A percentile compares a stretch with the other conserved stretches of the same genome.
These are phyloP conservation scores for Scheffersomyces lignicola DNA, from an alignment of 1,139 yeast genomes.

Conservation along the genomic window DNA sequence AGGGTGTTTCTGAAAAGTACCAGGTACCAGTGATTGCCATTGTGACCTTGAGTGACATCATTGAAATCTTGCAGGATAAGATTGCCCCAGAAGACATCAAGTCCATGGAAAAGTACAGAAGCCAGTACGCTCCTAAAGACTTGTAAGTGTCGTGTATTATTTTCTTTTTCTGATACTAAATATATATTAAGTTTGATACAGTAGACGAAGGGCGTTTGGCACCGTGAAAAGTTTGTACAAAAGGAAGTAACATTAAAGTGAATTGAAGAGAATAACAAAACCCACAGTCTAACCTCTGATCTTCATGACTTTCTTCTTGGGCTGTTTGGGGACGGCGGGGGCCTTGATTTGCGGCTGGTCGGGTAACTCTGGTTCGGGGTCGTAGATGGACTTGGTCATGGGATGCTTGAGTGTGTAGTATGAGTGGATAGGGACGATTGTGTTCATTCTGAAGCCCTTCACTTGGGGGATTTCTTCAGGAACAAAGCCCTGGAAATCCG, in stretches of 20 bases:
- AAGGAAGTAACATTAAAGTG: not conserved
- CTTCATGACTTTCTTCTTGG: constrained; percentile 54
- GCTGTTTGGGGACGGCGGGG: constrained; percentile 46
- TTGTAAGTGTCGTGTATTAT: constrained; percentile 4
- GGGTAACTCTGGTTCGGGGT: constrained; percentile 48
- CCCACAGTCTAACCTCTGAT: constrained; percentile 39
- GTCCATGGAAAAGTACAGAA: constrained; percentile 61
- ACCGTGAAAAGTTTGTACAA: not conserved
- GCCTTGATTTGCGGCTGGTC: constrained; percentile 26
- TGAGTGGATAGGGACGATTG: constrained; percentile 82
- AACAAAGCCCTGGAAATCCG: constrained; percentile 53
- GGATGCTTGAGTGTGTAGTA: constrained; percentile 82
- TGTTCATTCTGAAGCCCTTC: constrained; percentile 81
- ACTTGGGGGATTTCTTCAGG: constrained; percentile 74
- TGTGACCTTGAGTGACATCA: constrained; percentile 73
- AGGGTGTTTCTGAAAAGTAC: constrained; percentile 69
- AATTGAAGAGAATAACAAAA: not conserved
- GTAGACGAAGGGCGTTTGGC: not conserved
- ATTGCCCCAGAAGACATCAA: constrained; percentile 55
- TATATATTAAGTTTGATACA: not conserved
- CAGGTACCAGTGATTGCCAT: constrained; percentile 83
- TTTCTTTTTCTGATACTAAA: not conserved
- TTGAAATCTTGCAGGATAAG: constrained; percentile 56
- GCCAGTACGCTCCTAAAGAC: constrained; percentile 45
- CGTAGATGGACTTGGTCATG: constrained; percentile 70